Conservation (phyloP, 2,329 filamentous ascomycete genomes). For the Cryoendolithus antarcticus region DNA sequence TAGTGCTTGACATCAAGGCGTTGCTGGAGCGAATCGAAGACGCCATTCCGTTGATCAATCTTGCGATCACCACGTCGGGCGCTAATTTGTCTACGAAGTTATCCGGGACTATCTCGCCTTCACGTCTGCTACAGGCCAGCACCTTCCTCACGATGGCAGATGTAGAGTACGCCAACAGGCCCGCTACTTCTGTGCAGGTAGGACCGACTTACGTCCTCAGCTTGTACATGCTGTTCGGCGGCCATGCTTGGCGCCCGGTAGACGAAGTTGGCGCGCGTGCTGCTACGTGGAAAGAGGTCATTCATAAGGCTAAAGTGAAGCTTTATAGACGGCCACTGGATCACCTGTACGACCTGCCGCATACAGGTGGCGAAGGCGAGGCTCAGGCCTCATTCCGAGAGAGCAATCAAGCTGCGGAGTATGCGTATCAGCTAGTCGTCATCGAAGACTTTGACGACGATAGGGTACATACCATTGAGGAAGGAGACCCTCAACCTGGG, state of each 20-base stretch:
- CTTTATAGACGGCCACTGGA: slow-evolving; percentile 55
- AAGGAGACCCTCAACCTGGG: slow-evolving; percentile 42
- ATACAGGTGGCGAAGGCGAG: slow-evolving; percentile 17
- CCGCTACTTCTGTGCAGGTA: slow-evolving; percentile 59
- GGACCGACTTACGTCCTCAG: slow-evolving; percentile 79
- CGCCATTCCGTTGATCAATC: slow-evolving; percentile 78
- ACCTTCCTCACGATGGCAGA: slow-evolving; percentile 82
- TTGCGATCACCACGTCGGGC: slow-evolving; percentile 89
- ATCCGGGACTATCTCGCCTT: slow-evolving; percentile 75
- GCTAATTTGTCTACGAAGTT: slow-evolving; percentile 72
- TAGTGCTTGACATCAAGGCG: slow-evolving; percentile 62
- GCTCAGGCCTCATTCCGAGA: slow-evolving; percentile 10
- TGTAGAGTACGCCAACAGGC: slow-evolving; percentile 59
- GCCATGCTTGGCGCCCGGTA: slow-evolving; percentile 51
- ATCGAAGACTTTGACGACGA: slow-evolving; percentile 71
- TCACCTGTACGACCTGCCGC: slow-evolving; percentile 32
- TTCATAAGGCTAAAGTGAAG: slow-evolving; percentile 82
- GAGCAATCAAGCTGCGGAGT: slow-evolving; percentile 40
- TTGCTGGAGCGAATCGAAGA: slow-evolving; percentile 74
- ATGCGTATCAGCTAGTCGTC: slow-evolving; percentile 68
- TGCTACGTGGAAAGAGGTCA: slow-evolving; percentile 87
- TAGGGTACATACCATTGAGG: slow-evolving; percentile 54
- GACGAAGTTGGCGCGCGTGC: slow-evolving; percentile 47
- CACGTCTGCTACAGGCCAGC: slow-evolving; percentile 80
- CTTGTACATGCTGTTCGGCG: slow-evolving; percentile 87